Conservation (phyloP, 495 filamentous ascomycete species). For the Trichoderma orchidacearum region DNA sequence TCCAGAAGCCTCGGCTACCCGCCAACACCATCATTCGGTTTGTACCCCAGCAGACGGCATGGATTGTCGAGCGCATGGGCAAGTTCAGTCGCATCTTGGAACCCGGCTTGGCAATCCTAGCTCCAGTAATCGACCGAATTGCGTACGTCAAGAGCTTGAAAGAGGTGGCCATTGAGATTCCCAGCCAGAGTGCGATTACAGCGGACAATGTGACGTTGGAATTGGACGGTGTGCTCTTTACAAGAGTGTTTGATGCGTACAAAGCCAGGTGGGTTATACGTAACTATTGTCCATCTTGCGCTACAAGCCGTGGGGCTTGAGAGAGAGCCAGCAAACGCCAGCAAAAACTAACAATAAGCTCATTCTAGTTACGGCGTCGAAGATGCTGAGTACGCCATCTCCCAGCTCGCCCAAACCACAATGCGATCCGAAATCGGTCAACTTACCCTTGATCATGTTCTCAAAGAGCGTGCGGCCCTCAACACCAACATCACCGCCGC, state of each 20-base stretch:
- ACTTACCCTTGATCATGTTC: slow-evolving; percentile 87
- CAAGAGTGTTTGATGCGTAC: slow-evolving; percentile 90
- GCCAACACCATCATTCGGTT: slow-evolving; percentile 94
- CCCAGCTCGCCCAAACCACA: slow-evolving; percentile 92
- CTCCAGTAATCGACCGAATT: slow-evolving; percentile 89
- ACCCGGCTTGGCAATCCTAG: slow-evolving; percentile 77
- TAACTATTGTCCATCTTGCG: background rate
- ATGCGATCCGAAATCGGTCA: slow-evolving; percentile 98
- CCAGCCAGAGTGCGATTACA: slow-evolving; percentile 85
- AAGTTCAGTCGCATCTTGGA: slow-evolving; percentile 86
- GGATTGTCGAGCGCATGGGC: slow-evolving; percentile 99
- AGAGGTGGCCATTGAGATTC: slow-evolving; percentile 7
- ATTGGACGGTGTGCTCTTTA: slow-evolving; percentile 90
- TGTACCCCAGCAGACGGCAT: slow-evolving; percentile 97
- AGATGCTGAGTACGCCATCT: slow-evolving; percentile 97
- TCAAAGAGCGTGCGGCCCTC: slow-evolving; percentile 88
- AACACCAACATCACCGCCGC: slow-evolving; percentile 96
- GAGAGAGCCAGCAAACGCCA: background rate
- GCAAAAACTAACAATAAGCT: slow-evolving; percentile 6
- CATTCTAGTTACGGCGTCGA: slow-evolving; percentile 79
- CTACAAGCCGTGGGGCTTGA: background rate
- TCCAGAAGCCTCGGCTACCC: slow-evolving; percentile 50
- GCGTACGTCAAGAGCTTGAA: slow-evolving; percentile 78
- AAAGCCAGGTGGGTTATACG: slow-evolving; percentile 61
- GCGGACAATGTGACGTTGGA: slow-evolving; percentile 97